Conservation (phyloP, 208 protist genomes). For the Porcisia deanei region DNA sequence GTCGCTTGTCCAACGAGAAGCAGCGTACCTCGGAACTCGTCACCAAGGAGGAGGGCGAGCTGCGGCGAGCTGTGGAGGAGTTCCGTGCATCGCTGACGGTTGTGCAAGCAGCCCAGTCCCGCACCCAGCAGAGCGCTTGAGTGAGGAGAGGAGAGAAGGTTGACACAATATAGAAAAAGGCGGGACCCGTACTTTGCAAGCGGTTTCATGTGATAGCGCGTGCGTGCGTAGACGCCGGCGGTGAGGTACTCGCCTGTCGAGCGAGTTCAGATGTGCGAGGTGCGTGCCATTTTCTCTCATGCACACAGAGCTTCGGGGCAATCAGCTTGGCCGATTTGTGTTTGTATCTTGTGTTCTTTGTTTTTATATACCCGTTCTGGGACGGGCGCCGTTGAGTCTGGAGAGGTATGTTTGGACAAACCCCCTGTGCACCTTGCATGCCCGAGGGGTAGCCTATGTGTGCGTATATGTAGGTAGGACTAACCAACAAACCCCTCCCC, state of each 20-base stretch:
- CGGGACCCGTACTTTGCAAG: background rate
- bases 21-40: slow-evolving; percentile 73
- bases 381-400: background rate
- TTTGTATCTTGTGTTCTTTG: background rate
- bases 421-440: no score
- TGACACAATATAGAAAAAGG: no score
- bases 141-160: background rate
- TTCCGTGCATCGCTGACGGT: slow-evolving; percentile 60
- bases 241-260: background rate
- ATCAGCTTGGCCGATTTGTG: background rate
- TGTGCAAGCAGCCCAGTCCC: slow-evolving; percentile 40
- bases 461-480: background rate
- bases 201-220: background rate
- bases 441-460: background rate
- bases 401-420: background rate
- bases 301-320: background rate
- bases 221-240: background rate
- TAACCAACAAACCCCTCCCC: background rate
- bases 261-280: background rate
- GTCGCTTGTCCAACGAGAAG: slow-evolving; percentile 78
- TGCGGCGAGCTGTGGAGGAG: slow-evolving; percentile 65
- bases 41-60: slow-evolving; percentile 73
- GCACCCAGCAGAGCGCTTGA: slow-evolving; percentile 26
- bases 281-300: background rate
- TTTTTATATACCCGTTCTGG: background rate